Conservation (phyloP, 2,329 filamentous ascomycete species). For the Colletotrichum sp. region DNA sequence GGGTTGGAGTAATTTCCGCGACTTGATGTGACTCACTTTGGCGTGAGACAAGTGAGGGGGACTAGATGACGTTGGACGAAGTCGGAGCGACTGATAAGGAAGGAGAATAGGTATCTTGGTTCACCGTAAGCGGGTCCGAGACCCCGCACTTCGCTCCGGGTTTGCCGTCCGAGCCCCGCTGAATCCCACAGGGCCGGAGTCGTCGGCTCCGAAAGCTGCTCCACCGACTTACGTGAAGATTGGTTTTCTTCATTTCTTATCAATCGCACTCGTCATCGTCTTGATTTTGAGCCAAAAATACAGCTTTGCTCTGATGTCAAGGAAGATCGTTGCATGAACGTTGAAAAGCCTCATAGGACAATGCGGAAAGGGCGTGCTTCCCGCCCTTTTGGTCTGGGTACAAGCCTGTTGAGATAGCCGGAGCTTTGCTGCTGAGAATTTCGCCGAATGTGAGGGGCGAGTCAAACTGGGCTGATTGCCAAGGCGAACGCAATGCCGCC, state of each 20-base stretch:
- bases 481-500: slow-evolving; percentile 5
- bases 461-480: slow-evolving; percentile 18
- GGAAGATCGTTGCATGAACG: background rate
- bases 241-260: background rate
- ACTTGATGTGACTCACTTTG: background rate
- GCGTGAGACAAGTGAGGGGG: background rate
- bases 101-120: background rate
- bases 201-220: background rate
- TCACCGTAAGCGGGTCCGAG: background rate
- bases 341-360: background rate
- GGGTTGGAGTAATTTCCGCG: background rate
- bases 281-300: background rate
- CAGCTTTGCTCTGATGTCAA: background rate
- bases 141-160: background rate
- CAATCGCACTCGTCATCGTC: background rate
- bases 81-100: background rate
- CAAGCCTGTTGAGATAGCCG: background rate
- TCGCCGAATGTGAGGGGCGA: background rate
- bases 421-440: background rate
- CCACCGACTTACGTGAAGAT: background rate
- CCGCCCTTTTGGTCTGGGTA: background rate
- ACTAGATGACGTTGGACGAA: background rate
- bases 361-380: background rate
- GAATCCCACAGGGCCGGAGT: background rate
- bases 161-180: background rate